These are phyloP conservation scores for Saccharomyces uvarum DNA, from an alignment of 1,139 yeast species.

Conservation along the genomic window DNA sequence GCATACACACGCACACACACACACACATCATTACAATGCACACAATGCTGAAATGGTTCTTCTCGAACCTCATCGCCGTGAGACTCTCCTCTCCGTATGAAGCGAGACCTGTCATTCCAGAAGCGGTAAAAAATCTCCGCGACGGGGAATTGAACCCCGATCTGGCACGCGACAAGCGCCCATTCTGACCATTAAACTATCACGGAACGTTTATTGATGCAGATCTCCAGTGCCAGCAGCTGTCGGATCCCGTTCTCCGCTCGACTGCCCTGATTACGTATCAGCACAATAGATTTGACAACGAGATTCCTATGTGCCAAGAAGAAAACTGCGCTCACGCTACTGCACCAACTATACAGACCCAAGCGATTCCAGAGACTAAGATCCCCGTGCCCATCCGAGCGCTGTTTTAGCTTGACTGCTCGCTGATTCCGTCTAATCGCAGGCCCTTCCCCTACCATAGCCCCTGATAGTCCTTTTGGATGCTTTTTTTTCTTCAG, in stretches of 20 bases:
- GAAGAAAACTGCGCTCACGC: too few species aligned
- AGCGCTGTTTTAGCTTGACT: neutral
- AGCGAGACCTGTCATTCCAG: neutral
- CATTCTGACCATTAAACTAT: conserved; percentile 35
- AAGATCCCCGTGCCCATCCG: too few species aligned
- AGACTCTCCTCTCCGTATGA: neutral
- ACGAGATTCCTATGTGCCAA: too few species aligned
- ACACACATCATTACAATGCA: conserved; percentile 9
- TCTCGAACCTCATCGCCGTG: neutral
- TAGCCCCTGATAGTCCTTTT: neutral
- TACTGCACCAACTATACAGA: too few species aligned
- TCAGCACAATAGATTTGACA: too few species aligned
- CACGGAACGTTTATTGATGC: conserved; percentile 7
- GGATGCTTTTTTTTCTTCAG: neutral
- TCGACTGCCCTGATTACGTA: too few species aligned
- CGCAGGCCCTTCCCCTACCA: too few species aligned
- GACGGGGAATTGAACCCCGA: conserved; percentile 37
- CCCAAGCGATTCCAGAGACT: too few species aligned
- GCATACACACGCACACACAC: neutral
- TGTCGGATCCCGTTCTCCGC: too few species aligned
- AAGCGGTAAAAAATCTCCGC: conserved; percentile 26
- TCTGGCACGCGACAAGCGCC: conserved; percentile 37
- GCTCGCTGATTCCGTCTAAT: neutral
- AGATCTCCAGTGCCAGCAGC: too few species aligned
- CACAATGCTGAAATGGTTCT: neutral